Conservation (phyloP, 208 protist species). For the Naegleria lovaniensis region DNA sequence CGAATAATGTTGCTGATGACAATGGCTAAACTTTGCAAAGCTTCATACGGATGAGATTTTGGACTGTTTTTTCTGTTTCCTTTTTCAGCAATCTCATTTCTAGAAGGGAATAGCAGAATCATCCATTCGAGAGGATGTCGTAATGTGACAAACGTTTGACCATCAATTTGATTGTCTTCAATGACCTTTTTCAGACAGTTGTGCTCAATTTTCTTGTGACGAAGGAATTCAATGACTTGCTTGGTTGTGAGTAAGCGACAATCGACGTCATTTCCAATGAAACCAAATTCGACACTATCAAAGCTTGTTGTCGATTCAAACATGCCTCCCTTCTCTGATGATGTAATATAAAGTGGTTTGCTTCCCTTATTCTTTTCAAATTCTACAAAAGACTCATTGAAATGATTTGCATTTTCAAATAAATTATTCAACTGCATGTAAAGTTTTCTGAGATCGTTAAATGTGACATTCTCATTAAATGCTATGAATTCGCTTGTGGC, state of each 20-base stretch:
- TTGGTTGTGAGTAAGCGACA: neutral
- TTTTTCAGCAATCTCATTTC: neutral
- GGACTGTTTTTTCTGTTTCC: neutral
- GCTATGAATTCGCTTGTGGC: neutral
- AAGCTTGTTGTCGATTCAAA: neutral
- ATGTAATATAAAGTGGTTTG: neutral
- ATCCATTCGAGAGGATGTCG: neutral
- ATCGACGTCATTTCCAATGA: neutral
- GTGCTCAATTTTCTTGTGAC: neutral
- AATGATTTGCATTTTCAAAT: neutral
- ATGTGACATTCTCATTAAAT: neutral
- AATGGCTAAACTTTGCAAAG: neutral
- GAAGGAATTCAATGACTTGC: neutral
- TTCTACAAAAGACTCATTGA: neutral
- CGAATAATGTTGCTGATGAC: neutral
- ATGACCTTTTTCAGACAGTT: neutral
- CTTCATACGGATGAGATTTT: neutral
- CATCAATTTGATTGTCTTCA: neutral
- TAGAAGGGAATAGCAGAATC: neutral
- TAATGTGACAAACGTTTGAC: neutral
- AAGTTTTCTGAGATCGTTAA: neutral
- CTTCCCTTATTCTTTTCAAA: neutral
- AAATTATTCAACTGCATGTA: neutral
- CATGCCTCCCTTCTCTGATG: neutral
- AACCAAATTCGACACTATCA: neutral